phyloP scores from a whole-genome alignment of 805 yeast genomes.

The Candida coquimbonensis region DNA sequence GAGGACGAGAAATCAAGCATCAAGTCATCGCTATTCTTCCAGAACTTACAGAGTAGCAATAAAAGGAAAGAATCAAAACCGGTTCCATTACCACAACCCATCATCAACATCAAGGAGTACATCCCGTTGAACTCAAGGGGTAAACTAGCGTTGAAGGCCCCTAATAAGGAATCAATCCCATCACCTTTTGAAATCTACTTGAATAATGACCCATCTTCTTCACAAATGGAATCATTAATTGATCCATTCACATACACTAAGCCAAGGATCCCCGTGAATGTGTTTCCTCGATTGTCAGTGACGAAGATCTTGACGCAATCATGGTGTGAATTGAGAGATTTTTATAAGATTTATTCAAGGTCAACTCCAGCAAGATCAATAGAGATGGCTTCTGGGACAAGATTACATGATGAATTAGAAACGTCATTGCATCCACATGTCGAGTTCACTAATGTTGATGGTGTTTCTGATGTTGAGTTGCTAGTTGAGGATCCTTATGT shows the following conservation, averaged over 20 bases:
- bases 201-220: no score
- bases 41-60: no score
- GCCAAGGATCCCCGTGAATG: conserved; percentile 1
- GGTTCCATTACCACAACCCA: not conserved
- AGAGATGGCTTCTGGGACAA: conserved; percentile 39
- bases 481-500: no score
- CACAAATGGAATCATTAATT: no score
- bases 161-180: conserved; percentile 1
- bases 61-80: not conserved
- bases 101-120: not conserved
- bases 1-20: no score
- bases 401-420: conserved; percentile 44
- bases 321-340: conserved; percentile 64
- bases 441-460: conserved; percentile 2
- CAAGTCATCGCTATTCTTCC: no score
- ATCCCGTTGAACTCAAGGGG: not conserved
- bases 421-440: conserved; percentile 32
- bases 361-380: conserved; percentile 23
- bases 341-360: conserved; percentile 43
- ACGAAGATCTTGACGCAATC: conserved; percentile 49
- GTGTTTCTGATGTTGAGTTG: not conserved
- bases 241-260: no score
- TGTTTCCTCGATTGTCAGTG: conserved; percentile 42
- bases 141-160: not conserved
- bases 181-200: conserved; percentile 16